These are phyloP conservation scores for Murraya paniculata DNA, from an alignment of 345 rosid genomes.

Conservation along the genomic window DNA sequence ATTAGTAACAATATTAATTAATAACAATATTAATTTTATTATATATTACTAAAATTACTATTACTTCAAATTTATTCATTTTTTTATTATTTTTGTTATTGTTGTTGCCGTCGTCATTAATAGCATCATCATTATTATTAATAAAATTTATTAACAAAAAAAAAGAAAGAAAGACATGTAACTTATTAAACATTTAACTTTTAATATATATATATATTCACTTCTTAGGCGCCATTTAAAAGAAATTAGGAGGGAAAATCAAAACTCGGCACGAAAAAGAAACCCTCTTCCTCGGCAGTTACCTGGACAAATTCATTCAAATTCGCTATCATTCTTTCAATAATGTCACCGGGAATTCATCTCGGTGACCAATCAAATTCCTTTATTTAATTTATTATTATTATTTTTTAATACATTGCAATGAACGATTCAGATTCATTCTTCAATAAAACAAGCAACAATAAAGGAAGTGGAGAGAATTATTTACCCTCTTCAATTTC, in stretches of 20 bases:
- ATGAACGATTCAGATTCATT: constrained; percentile 23
- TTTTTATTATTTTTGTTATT: too few relatives aligned
- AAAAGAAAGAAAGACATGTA: too few relatives aligned
- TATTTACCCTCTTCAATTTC: neutral
- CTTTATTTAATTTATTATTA: neutral
- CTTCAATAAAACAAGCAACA: constrained; percentile 11
- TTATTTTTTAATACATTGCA: neutral
- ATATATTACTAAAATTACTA: too few relatives aligned
- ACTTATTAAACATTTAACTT: too few relatives aligned
- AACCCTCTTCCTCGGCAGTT: neutral
- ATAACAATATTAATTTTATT: too few relatives aligned
- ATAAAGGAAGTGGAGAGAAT: constrained; percentile 18
- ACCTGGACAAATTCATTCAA: neutral
- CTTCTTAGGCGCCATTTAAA: neutral
- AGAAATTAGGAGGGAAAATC: constrained; percentile 8
- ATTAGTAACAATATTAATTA: too few relatives aligned
- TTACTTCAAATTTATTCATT: too few relatives aligned
- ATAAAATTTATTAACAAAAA: too few relatives aligned
- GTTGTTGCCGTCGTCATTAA: too few relatives aligned
- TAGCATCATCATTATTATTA: too few relatives aligned
- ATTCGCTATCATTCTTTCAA: neutral
- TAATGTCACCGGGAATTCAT: neutral
- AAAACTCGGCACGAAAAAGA: neutral
- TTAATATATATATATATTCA: neutral
- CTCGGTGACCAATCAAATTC: neutral